Percentiles rank a stretch among this genome's conserved stretches.
Evolutionary conservation across 73 alveolate species (phyloP).

Genomic region (Uronychia setigera): DNA sequence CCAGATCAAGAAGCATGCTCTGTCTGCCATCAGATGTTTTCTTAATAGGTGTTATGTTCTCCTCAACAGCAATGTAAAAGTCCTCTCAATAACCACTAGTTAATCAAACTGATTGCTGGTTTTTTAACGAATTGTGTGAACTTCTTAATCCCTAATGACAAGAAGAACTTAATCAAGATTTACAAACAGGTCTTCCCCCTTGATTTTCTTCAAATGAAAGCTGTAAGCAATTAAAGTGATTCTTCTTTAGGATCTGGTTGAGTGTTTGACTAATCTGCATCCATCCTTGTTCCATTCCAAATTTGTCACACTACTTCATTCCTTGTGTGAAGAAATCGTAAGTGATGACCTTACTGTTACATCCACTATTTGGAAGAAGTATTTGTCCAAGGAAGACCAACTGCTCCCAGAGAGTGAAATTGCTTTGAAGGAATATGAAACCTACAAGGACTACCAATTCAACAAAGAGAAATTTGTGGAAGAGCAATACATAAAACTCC

Average conservation of each 20-base stretch:
- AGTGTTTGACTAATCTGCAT: constrained; percentile 49
- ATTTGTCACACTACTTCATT: constrained; percentile 55
- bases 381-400: neutral
- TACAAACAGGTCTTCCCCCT: constrained; percentile 24
- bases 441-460: neutral
- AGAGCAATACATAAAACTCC: neutral
- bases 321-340: constrained; percentile 57
- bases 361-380: neutral
- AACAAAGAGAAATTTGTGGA: neutral
- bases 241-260: constrained; percentile 25
- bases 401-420: neutral
- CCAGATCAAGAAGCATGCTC: constrained; percentile 56
- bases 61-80: no score
- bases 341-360: constrained; percentile 24
- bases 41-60: constrained; percentile 36
- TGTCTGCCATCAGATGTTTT: constrained; percentile 41
- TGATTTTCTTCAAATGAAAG: constrained; percentile 24
- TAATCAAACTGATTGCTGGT: constrained; percentile 40
- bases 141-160: constrained; percentile 53
- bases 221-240: neutral
- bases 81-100: no score
- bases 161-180: constrained; percentile 25
- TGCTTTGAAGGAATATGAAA: neutral
- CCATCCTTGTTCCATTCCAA: constrained; percentile 43
- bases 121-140: constrained; percentile 31